Base-by-base conservation (phyloP, 768 basidiomycete species). In the Nevesoporus exiguus region DNA sequence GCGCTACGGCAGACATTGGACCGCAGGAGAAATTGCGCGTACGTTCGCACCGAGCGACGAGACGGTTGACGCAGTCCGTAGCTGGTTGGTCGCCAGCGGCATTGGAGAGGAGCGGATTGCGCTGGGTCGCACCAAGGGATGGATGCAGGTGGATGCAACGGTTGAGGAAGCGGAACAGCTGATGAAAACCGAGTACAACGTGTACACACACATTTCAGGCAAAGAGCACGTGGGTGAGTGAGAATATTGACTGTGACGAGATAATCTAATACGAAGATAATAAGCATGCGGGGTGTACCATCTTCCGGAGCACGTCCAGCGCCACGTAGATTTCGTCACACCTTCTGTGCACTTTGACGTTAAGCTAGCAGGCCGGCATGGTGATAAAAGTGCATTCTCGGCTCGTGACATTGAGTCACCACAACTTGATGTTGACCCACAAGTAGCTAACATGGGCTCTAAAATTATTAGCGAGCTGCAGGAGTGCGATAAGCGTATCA, bases 291-390 rank as follows among this genome's bases (percentile, higher is more conserved):
- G 69, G 19, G 59, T 57, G 21, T 74, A 70, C 45, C 62, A 69
- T 37, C 61, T 74, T 30, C 73, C 72, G 0, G 58, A 64, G 31
- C 57, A 70, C 21, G 49, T 74, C 24, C 58, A 50, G 9, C 47
- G 62, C 2, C 73, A 75, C 36, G 59, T 75, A 22, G 73, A 74
- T 29, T 62, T 75, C 44, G 64, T 74, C 37, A 65, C 58, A 5
- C 73, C 72, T 9, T 66, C 73, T 4, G 66, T 75, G 5, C 67
- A 74, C 55, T 75, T 75, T 41, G 33, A 33, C 14, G 33, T 14
- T 3, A 33, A 14, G 33, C 33, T 33, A 11, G 10, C 14, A 33
- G 7, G 65, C 67, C 40, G 65, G 15, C 65, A 65, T 33, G 46
- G 52, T 17, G 21, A 30, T 36, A 37, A 39, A 37, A 7, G 8